These are phyloP conservation scores for Coelastrella sp. DNA, from an alignment of 139 green algal species.

Conservation along the genomic window DNA sequence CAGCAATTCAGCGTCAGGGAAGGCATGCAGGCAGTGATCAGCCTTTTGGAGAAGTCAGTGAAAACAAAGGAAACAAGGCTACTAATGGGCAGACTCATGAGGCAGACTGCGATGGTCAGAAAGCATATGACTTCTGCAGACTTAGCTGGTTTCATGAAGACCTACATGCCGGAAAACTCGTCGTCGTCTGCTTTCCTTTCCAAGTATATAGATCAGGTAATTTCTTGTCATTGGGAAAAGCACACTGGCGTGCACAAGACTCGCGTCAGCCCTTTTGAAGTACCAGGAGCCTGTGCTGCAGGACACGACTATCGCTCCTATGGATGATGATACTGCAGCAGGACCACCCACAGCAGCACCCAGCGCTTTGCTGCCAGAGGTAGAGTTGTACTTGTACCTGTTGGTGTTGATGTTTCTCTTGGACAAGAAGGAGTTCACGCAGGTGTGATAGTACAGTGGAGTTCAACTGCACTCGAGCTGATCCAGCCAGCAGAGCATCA, in stretches of 20 bases:
- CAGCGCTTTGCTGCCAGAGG: constrained; percentile 79
- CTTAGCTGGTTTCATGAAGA: constrained; percentile 69
- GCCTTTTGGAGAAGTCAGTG: constrained; percentile 82
- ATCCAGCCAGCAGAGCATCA: too few relatives aligned
- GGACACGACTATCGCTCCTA: background rate
- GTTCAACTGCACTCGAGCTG: too few relatives aligned
- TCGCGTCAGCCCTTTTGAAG: too few relatives aligned
- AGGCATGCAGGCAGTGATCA: constrained; percentile 51
- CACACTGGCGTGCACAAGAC: too few relatives aligned
- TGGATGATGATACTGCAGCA: constrained; percentile 42
- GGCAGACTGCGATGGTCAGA: constrained; percentile 77
- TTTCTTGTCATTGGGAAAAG: too few relatives aligned
- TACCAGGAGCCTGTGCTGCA: constrained; percentile 36
- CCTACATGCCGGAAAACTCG: constrained; percentile 55
- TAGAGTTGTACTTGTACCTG: constrained; percentile 89
- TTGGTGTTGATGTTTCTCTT: constrained; percentile 83
- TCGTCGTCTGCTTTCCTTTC: constrained; percentile 54
- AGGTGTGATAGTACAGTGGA: constrained; percentile 57
- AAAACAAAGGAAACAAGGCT: constrained; percentile 86
- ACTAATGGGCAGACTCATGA: constrained; percentile 77
- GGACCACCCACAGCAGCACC: background rate
- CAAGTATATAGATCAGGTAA: constrained; percentile 57
- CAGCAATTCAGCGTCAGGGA: constrained; percentile 36
- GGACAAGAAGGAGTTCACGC: constrained; percentile 77
- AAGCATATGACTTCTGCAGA: constrained; percentile 65